Percentiles rank a stretch among this genome's conserved stretches.
These are phyloP conservation scores for Aspergillus heteromorphus DNA, from an alignment of 495 filamentous ascomycete genomes.

Conservation along the genomic window DNA sequence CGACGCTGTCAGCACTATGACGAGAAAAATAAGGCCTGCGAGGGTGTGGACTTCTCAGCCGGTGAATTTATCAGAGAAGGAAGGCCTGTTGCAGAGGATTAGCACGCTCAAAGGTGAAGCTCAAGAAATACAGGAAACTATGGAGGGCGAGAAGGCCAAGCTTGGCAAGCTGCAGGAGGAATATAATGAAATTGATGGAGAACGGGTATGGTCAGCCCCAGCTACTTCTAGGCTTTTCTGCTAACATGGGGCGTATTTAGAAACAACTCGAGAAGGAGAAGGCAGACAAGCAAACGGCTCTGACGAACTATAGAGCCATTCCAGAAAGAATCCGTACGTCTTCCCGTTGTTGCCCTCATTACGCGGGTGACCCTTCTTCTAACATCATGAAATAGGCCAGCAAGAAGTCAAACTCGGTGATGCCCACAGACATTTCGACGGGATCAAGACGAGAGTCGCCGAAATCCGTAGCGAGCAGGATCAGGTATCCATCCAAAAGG, in stretches of 20 bases:
- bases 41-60: conserved; percentile 72
- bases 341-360: background rate
- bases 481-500: conserved; percentile 54
- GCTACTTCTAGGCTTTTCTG: background rate
- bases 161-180: conserved; percentile 36
- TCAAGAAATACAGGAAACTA: conserved; percentile 27
- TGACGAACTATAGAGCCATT: conserved; percentile 56
- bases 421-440: conserved; percentile 36
- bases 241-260: conserved; percentile 25
- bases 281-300: conserved; percentile 51
- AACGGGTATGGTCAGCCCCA: conserved; percentile 32
- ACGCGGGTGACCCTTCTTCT: background rate
- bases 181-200: conserved; percentile 15
- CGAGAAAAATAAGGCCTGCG: conserved; percentile 50
- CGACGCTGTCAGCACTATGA: conserved; percentile 57
- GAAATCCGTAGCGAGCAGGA: conserved; percentile 48
- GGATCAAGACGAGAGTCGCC: conserved; percentile 35
- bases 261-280: conserved; percentile 49
- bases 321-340: conserved; percentile 65
- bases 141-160: conserved; percentile 26
- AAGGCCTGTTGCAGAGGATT: conserved; percentile 41
- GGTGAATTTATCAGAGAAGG: conserved; percentile 57
- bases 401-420: conserved; percentile 47
- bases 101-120: conserved; percentile 38
- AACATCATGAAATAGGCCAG: conserved; percentile 35